Conservation (phyloP, 345 rosid genomes). For the Rhizophora mangle region DNA sequence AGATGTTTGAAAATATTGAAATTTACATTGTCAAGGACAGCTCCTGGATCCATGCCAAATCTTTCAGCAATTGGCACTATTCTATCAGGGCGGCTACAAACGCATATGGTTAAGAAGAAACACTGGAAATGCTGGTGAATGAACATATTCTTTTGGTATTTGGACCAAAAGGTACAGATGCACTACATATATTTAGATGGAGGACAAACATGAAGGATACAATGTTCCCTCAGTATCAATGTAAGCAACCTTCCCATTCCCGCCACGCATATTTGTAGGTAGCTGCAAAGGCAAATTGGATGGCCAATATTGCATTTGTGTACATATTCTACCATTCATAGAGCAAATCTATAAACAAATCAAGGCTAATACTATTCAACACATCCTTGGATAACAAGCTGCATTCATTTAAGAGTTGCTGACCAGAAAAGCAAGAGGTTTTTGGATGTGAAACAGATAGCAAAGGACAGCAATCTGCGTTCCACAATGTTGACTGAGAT, state of each 20-base stretch:
- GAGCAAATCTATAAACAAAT: background rate
- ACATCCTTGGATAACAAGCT: background rate
- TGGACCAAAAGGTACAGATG: background rate
- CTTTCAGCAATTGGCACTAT: constrained; percentile 92
- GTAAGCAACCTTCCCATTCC: constrained; percentile 93
- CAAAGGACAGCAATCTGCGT: too few species aligned
- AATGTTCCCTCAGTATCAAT: constrained; percentile 89
- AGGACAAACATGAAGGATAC: constrained; percentile 44
- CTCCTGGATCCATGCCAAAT: constrained; percentile 95
- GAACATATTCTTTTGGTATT: background rate
- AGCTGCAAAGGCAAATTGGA: constrained; percentile 45
- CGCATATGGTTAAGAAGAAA: constrained; percentile 32
- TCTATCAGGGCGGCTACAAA: constrained; percentile 77
- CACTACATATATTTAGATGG: background rate
- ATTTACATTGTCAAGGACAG: constrained; percentile 89
- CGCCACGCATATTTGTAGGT: constrained; percentile 79
- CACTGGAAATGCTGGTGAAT: background rate
- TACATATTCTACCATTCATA: background rate
- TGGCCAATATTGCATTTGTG: background rate
- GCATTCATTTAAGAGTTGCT: background rate
- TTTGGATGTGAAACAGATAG: background rate
- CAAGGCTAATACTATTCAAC: background rate
- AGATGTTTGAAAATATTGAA: background rate
- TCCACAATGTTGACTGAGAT: too few species aligned
- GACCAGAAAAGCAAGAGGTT: background rate